Evolutionary conservation across 768 basidiomycete species (phyloP).

Genomic region (Steccherinum ochraceum): DNA sequence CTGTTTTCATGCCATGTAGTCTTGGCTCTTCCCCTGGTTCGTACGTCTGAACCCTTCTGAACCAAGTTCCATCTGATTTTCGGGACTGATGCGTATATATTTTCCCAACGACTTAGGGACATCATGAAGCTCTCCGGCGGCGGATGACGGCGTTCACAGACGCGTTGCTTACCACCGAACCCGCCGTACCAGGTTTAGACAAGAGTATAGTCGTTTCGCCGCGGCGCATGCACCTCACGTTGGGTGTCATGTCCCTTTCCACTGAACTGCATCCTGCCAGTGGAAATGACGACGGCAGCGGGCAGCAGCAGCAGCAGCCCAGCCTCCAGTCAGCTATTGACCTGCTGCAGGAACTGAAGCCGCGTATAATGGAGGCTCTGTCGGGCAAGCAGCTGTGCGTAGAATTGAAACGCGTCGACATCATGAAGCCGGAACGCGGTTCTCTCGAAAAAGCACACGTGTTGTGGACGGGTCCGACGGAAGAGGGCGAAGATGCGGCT

Average conservation of each 20-base stretch:
- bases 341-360: conserved; percentile 20
- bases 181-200: conserved; percentile 49
- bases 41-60: not conserved
- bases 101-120: conserved; percentile 24
- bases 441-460: conserved; percentile 42
- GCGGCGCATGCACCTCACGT: conserved; percentile 61
- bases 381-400: conserved; percentile 26
- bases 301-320: not conserved
- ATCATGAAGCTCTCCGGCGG: conserved; percentile 24
- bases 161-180: conserved; percentile 22
- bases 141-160: conserved; percentile 21
- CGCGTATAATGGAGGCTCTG: conserved; percentile 38
- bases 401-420: conserved; percentile 41
- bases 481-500: conserved; percentile 24
- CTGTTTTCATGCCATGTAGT: conserved; percentile 2
- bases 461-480: conserved; percentile 46
- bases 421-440: conserved; percentile 37
- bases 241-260: conserved; percentile 65
- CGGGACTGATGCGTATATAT: no score
- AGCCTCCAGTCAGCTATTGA: conserved; percentile 20
- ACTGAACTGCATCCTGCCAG: not conserved
- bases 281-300: not conserved
- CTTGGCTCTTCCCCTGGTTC: conserved; percentile 17
- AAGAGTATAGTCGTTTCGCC: conserved; percentile 47
- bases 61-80: not conserved